Base-by-base conservation (phyloP, 306 rosid genomes). In the Medicago lupulina region DNA sequence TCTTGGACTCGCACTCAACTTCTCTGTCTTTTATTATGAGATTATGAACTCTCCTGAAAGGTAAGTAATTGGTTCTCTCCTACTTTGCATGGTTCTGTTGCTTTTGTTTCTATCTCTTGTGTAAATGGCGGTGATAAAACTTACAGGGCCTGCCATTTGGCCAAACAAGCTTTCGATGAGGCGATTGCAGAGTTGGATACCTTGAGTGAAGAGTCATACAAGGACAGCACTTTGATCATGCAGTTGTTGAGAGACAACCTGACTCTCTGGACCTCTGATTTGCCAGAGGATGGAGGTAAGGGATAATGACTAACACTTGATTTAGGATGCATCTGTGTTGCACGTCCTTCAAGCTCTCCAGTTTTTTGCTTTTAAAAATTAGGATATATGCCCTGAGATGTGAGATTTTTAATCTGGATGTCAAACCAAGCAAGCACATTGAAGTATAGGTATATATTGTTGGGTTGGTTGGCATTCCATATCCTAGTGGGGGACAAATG, bases 191-290 rank as follows among this genome's bases (percentile, higher is more conserved):
- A 94, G 86, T 89, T 94, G 90, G 98, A 94, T 80, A 90, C 98
- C 69, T 80, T 94, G 91, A 94, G 98, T 82, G 98, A 94, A 84
- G 98, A 94, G 85, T 94, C 98, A 47, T 91, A 94, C 87, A 94
- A 94, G 87, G 98, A 94, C 77, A 94, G 98, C 86, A 94, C 98
- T 82, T 89, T 91, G 85, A 94, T 94, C 74, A 94, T 94, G 98
- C 98, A 94, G 84, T 79, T 94, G 85, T 85, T 94, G 89, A 94
- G 98, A 90, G 98, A 94, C 86, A 94, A 94, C 83, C 91, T 94
- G 73, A 94, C 98, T 65, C 97, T 94, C 72, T 94, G 98, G 98
- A 94, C 97, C 88, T 94, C 98, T 7, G 98, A 94, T 85, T 94
- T 94, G 83, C 98, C 98, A 39, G 98, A 94, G 87, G 97, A 94